Evolutionary conservation across 306 rosid genomes (phyloP).

Genomic region (Gastrolobium bilobum): DNA sequence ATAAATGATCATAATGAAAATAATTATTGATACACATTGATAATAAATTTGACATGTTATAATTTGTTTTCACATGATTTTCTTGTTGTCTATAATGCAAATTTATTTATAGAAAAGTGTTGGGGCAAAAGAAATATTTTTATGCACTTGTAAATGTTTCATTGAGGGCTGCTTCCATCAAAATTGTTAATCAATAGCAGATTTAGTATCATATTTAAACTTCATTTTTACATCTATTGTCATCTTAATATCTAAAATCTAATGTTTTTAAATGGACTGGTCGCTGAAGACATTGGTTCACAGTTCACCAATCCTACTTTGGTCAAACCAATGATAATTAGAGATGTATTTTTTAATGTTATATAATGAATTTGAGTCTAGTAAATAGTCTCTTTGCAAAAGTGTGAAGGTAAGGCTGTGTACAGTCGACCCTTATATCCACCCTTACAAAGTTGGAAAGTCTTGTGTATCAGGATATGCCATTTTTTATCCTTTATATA

Average conservation of each 20-base stretch:
- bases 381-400: too few species aligned
- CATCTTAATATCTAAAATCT: slow-evolving; percentile 28
- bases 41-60: slow-evolving; percentile 22
- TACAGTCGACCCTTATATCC: too few species aligned
- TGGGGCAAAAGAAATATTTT: background rate
- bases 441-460: too few species aligned
- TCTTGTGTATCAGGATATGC: too few species aligned
- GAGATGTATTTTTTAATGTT: background rate
- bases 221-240: slow-evolving; percentile 36
- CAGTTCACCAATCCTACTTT: background rate
- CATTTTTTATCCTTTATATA: background rate
- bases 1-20: slow-evolving; percentile 21
- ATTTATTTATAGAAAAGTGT: slow-evolving; percentile 5
- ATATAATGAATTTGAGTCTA: background rate
- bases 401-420: too few species aligned
- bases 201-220: slow-evolving; percentile 15
- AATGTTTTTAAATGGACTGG: background rate
- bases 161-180: slow-evolving; percentile 22
- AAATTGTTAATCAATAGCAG: slow-evolving; percentile 13
- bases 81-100: slow-evolving; percentile 19
- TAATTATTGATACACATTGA: slow-evolving; percentile 1
- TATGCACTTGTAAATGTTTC: slow-evolving; percentile 34
- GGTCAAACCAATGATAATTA: background rate
- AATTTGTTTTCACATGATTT: slow-evolving; percentile 21
- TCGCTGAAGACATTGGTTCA: background rate